Evolutionary conservation across 768 basidiomycete species (phyloP).

Genomic region (Cystofilobasidium bisporidii): DNA sequence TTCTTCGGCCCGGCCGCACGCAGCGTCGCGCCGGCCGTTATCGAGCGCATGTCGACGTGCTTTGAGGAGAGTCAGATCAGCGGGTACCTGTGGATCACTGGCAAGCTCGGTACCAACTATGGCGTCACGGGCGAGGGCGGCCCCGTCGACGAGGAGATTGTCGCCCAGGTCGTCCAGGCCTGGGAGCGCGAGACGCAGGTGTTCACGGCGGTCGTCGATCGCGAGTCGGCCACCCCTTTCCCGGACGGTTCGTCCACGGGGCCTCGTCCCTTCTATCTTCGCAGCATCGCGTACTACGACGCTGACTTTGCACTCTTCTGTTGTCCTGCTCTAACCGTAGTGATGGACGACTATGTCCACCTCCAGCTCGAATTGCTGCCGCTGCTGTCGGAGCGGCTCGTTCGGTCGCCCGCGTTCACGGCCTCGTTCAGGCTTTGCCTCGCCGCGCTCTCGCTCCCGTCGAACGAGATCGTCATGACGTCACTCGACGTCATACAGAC

Average conservation of each 20-base stretch:
- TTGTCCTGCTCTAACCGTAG: constrained; percentile 45
- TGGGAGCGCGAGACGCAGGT: constrained; percentile 67
- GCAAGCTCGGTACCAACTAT: constrained; percentile 53
- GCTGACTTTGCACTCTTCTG: constrained; percentile 14
- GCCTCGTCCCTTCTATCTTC: not conserved
- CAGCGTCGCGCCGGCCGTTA: constrained; percentile 58
- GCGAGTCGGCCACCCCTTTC: constrained; percentile 59
- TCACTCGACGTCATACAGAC: constrained; percentile 68
- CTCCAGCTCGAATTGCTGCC: constrained; percentile 66
- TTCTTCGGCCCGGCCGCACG: constrained; percentile 65
- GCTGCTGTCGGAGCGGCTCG: constrained; percentile 49
- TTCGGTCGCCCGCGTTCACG: constrained; percentile 67
- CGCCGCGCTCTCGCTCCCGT: constrained; percentile 69
- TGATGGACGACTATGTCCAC: constrained; percentile 88
- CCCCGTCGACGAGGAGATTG: constrained; percentile 42
- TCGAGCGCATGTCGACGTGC: constrained; percentile 62
- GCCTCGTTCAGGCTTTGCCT: constrained; percentile 65
- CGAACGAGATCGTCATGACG: constrained; percentile 68
- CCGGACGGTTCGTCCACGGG: constrained; percentile 60
- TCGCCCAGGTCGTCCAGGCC: constrained; percentile 51
- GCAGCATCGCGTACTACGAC: too few relatives aligned
- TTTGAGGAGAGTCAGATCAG: constrained; percentile 75
- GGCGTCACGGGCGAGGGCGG: constrained; percentile 42
- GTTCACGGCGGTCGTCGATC: constrained; percentile 51
- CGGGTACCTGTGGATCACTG: constrained; percentile 87